Evolutionary conservation across 1,139 yeast genomes (phyloP), one percentile per base, ranked within the genome.

Genomic region (Lodderomyces pseudojiufengensis): DNA sequence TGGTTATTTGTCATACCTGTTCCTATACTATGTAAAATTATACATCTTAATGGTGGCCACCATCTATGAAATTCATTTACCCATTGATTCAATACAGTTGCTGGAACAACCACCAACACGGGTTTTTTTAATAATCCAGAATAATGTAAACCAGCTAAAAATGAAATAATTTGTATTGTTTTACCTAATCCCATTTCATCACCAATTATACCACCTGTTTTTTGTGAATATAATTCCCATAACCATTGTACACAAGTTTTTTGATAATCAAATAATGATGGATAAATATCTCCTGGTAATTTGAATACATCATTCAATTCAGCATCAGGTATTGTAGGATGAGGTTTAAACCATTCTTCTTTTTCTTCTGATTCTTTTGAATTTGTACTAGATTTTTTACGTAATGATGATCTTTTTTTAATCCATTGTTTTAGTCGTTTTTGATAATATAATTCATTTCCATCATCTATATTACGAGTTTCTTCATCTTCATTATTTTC

Each of bases 101-200:
- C 97, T 0, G 98, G 98, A 41, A 96, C 95, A 0, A 92, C 97
- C 28, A 92, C 73, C 25, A 92, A 55, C 0, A 84, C 83, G 0
- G 98, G 98, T 32, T 83, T 84, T 15, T 76, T 73, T 4, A 92
- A 61, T 36, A 76, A 63, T 0, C 83, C 81, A 12, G 95, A 84
- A 54, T 88, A 85, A 52, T 88, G 95, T 27, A 92, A 64, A 0
- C 95, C 95, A 0, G 97, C 97, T 8, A 92, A 54, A 55, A 92
- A 92, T 0, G 97, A 78, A 28, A 87, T 87, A 7, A 92, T 75
- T 55, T 92, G 98, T 38, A 92, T 84, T 0, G 98, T 92, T 53
- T 92, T 92, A 2, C 98, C 98, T 11, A 92, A 61, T 0, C 98
- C 98, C 98, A 92, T 92, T 57, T 92, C 98, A 59, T 92, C 98